Base-by-base conservation (phyloP, 2,329 filamentous ascomycete species). In the Xylariaceae sp. region DNA sequence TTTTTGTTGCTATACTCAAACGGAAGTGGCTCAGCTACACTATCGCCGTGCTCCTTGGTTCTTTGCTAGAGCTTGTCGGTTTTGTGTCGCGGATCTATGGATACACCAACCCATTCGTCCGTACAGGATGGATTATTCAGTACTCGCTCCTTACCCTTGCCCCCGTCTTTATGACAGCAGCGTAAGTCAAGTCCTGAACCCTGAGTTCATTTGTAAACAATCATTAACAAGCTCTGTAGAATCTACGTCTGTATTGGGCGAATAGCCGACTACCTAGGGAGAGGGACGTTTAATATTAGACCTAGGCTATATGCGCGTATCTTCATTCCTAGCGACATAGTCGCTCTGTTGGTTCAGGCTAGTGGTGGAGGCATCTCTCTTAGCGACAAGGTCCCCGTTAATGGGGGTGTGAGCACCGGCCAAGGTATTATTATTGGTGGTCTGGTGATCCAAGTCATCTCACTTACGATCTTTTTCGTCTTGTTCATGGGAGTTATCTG, bases 171-270 rank as follows among this genome's bases (percentile, higher is more conserved):
- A 60, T 53, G 36, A 60, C 48, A 6, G 60, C 60, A 9, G 56
- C 56, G 60, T 60, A 53, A 54, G 60, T 60, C 16, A 11, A 28
- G 19, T 31, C 3, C 28, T 26, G n/a, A n/a, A 5, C 16, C 11
- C 5, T 40, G 6, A 7, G 7, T 24, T 24, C 6, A 12, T 2
- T 28, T 19, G 6, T 9, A 8, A 24, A 36, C 36, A 28, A 4
- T 19, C 3, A 33, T 36, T 61, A 37, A 58, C n/a, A 33, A 6
- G 3, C 9, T 39, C 39, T 1, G 3, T 28, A 62, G 59, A 7
- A 51, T 62, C 21, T 62, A 62, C 6, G 56, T 62, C 28, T 62
- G 56, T 31, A 55, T 62, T 24, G 60, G 60, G 9, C 37, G 57
- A n/a, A 56, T 60, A 45, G 60, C 53, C 24, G 50, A 60, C 37